Conservation (phyloP, 164 flowering plant species). For the Cinnamomum micranthum region DNA sequence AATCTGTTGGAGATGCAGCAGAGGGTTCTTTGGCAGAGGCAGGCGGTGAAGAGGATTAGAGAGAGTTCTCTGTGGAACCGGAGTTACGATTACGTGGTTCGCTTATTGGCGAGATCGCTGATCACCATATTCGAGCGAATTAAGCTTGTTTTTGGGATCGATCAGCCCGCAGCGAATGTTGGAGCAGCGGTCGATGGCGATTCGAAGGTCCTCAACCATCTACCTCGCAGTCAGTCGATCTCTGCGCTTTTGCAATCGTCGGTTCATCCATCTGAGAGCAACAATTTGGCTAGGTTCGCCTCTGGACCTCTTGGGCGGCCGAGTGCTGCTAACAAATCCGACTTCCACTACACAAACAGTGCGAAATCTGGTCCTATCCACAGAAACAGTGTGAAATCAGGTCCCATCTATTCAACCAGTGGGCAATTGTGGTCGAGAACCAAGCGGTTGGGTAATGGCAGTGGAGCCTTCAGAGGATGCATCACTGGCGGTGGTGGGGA, state of each 20-base stretch:
- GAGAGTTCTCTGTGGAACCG: constrained; percentile 70
- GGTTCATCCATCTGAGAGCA: constrained; percentile 54
- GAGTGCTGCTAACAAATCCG: neutral
- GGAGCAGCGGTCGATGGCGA: constrained; percentile 14
- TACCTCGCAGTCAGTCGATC: constrained; percentile 54
- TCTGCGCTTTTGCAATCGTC: constrained; percentile 46
- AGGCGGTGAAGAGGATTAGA: constrained; percentile 61
- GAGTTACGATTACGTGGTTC: constrained; percentile 59
- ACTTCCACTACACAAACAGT: neutral
- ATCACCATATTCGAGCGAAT: constrained; percentile 66
- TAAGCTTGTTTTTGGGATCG: constrained; percentile 62
- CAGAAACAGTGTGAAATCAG: constrained; percentile 29
- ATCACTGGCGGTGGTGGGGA: constrained; percentile 26
- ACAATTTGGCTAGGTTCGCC: constrained; percentile 37
- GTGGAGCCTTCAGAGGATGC: constrained; percentile 61
- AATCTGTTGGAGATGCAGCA: constrained; percentile 55
- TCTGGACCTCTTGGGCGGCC: constrained; percentile 56
- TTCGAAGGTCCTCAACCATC: constrained; percentile 21
- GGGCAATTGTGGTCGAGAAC: constrained; percentile 16
- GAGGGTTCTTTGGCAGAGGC: constrained; percentile 66
- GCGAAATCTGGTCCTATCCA: no score
- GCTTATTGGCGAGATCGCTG: constrained; percentile 62
- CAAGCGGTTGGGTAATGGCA: constrained; percentile 34
- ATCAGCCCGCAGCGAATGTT: constrained; percentile 9
- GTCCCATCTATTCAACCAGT: constrained; percentile 25